Base-by-base conservation (phyloP, 2,329 filamentous ascomycete genomes). In the Diplocarpon rosae region DNA sequence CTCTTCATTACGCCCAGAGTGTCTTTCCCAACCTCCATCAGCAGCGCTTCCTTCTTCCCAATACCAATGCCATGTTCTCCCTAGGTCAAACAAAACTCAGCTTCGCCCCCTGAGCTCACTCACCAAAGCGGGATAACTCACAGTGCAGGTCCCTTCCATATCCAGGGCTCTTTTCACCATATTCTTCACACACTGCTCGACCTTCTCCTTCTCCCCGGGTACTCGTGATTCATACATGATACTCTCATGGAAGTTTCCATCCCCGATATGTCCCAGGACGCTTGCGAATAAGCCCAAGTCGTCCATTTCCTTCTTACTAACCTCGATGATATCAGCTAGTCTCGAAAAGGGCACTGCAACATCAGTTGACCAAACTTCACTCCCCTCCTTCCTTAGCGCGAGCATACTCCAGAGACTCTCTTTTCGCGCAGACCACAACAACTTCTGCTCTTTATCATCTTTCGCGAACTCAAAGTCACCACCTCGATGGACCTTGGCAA, bases 231-330 rank as follows among this genome's bases (percentile, higher is more conserved):
- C 78, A 62, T 94, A 95, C 66, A 95, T 82, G 65, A 95, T 92
- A 60, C 83, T 85, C 61, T 89, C 82, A 62, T 95, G 89, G 67
- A 95, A 95, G 64, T 95, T 95, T 31, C 89, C 89, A 59, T 95
- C 89, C 11, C 89, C 89, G 45, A 95, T 83, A 59, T 95, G 89
- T 2, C 89, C 89, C 3, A 95, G 69, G 24, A 94, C 85, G 57
- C 83, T 88, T 1, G 87, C 86, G 61, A 95, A 94, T 1, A 95
- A 67, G 0, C 86, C 87, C 10, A 95, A 70, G 11, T 86, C 79
- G 57, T 90, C 84, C 73, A 94, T 81, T 59, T 94, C 86, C 60
- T 85, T 84, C 68, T 95, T 94, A 51, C 85, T 89, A 35, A 87
- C 71, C 61, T 94, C 88, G 69, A 74, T 72, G 46, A 89, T 83